Conservation (phyloP, 2,329 filamentous ascomycete genomes). For the Trichoderma citrinoviride region DNA sequence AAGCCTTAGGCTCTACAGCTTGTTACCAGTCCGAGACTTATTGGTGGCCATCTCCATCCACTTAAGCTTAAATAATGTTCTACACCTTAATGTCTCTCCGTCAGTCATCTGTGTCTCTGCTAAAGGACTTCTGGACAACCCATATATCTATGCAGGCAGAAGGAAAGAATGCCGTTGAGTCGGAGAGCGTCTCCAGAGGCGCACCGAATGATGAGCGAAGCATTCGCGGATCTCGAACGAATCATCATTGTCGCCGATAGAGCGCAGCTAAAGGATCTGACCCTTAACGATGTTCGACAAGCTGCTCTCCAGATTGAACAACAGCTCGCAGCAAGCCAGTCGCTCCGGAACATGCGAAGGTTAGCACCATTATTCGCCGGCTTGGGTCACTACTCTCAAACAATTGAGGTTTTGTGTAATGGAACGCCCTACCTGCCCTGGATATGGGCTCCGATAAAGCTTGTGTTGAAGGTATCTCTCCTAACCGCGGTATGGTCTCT, state of each 20-base stretch:
- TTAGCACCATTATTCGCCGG: constrained; percentile 42
- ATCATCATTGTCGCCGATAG: neutral
- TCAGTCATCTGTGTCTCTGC: neutral
- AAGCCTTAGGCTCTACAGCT: no score
- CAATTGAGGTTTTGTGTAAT: constrained; percentile 44
- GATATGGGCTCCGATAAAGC: constrained; percentile 46
- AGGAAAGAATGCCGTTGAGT: neutral
- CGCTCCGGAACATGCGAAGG: constrained; percentile 44
- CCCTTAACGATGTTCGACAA: constrained; percentile 37
- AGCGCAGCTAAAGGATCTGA: constrained; percentile 25
- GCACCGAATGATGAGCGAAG: neutral
- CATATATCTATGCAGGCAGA: no score
- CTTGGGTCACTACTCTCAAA: constrained; percentile 24
- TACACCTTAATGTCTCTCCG: neutral
- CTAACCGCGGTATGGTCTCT: no score
- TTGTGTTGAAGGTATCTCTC: constrained; percentile 22
- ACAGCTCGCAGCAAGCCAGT: constrained; percentile 37
- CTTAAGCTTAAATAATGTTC: neutral
- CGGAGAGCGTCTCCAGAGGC: neutral
- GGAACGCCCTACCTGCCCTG: constrained; percentile 46
- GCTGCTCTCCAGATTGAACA: constrained; percentile 40
- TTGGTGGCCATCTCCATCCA: no score
- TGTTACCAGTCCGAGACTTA: no score
- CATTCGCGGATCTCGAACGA: neutral
- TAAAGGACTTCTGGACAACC: neutral